Conservation (phyloP, 139 green algal genomes). For the Asterochloris erici region DNA sequence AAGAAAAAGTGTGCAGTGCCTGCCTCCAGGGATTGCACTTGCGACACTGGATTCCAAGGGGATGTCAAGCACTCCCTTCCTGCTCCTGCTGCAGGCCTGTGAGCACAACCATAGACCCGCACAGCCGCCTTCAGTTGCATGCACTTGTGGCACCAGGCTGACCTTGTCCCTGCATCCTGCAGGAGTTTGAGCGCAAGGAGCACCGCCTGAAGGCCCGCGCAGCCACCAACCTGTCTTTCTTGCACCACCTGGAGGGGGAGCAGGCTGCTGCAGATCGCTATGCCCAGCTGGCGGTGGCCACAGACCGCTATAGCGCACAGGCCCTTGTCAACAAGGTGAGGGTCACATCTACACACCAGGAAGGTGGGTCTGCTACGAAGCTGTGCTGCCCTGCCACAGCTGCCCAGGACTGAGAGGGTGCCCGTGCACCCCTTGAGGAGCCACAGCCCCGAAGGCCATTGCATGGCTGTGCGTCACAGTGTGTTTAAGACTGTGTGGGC, state of each 20-base stretch:
- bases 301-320: slow-evolving; percentile 72
- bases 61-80: too few relatives aligned
- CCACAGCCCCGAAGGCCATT: not conserved
- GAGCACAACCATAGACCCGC: not conserved
- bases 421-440: not conserved
- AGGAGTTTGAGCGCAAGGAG: slow-evolving; percentile 82
- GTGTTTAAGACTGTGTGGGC: not conserved
- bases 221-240: slow-evolving; percentile 76
- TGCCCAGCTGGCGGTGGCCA: slow-evolving; percentile 64
- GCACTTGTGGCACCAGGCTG: not conserved
- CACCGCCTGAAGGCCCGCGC: slow-evolving; percentile 60
- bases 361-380: not conserved
- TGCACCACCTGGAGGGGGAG: slow-evolving; percentile 75
- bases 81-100: not conserved
- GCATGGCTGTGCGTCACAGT: not conserved
- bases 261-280: slow-evolving; percentile 62
- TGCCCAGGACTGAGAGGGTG: not conserved
- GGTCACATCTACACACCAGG: too few relatives aligned
- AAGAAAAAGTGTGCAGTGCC: too few relatives aligned
- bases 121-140: not conserved
- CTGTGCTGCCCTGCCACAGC: slow-evolving; percentile 8
- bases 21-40: too few relatives aligned
- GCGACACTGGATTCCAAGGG: too few relatives aligned
- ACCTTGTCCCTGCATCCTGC: not conserved
- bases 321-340: slow-evolving; percentile 72